Evolutionary conservation across 1,139 yeast genomes (phyloP).

Genomic region (Candida neerlandica): DNA sequence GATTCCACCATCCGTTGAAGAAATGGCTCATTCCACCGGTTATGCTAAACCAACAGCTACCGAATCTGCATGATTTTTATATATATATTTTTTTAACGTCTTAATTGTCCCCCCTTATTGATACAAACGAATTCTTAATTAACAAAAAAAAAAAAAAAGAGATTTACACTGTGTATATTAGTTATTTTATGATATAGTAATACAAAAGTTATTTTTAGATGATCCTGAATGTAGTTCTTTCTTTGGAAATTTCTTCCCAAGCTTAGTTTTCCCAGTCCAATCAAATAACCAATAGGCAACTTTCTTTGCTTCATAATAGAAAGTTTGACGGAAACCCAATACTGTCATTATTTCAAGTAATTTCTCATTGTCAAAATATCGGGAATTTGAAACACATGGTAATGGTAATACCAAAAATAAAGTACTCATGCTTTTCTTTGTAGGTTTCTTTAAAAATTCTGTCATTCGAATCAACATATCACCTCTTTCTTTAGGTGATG

Average conservation of each 20-base stretch:
- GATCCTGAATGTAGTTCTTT: slow-evolving; percentile 54
- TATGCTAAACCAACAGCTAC: slow-evolving; percentile 31
- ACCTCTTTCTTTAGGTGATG: slow-evolving; percentile 70
- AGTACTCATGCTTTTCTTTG: slow-evolving; percentile 25
- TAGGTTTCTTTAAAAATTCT: slow-evolving; percentile 50
- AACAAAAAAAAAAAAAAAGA: not conserved
- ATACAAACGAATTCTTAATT: not conserved
- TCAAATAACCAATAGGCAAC: slow-evolving; percentile 76
- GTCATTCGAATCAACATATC: slow-evolving; percentile 69
- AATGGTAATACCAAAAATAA: slow-evolving; percentile 83
- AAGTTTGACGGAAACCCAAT: slow-evolving; percentile 57
- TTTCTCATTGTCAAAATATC: slow-evolving; percentile 61
- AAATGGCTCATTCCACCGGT: slow-evolving; percentile 35
- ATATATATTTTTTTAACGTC: not conserved
- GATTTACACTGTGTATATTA: slow-evolving; percentile 1
- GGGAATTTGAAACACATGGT: slow-evolving; percentile 81
- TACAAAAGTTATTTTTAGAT: slow-evolving; percentile 65
- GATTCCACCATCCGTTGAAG: slow-evolving; percentile 40
- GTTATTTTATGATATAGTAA: slow-evolving; percentile 24
- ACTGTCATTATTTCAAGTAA: slow-evolving; percentile 50
- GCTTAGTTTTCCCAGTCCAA: slow-evolving; percentile 39
- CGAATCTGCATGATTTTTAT: slow-evolving; percentile 16
- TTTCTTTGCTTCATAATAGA: slow-evolving; percentile 65
- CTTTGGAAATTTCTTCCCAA: slow-evolving; percentile 33
- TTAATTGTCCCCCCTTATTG: not conserved